Evolutionary conservation across 768 basidiomycete genomes (phyloP).

Genomic region (Tylopilus felleus): DNA sequence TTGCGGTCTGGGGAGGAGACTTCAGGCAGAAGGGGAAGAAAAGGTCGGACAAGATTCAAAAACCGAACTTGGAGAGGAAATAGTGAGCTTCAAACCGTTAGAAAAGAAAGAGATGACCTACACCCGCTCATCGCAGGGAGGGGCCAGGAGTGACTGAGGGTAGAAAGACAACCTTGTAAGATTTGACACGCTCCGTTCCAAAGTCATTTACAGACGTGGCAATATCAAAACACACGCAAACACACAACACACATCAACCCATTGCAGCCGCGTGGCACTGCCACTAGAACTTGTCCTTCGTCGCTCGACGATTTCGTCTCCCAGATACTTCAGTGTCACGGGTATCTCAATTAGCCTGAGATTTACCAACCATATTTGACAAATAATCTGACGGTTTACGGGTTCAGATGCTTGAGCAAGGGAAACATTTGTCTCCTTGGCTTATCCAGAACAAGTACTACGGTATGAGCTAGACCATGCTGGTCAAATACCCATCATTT

Average conservation of each 20-base stretch:
- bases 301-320: too few relatives aligned
- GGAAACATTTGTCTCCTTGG: too few relatives aligned
- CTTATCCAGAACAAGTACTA: too few relatives aligned
- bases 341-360: too few relatives aligned
- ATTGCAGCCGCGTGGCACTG: too few relatives aligned
- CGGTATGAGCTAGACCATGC: too few relatives aligned
- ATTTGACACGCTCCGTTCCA: constrained; percentile 15
- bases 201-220: constrained; percentile 28
- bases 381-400: too few relatives aligned
- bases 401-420: too few relatives aligned
- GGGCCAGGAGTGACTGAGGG: constrained; percentile 22
- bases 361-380: too few relatives aligned
- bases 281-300: too few relatives aligned
- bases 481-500: neutral
- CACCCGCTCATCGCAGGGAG: constrained; percentile 71
- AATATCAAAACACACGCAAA: constrained; percentile 29
- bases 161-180: constrained; percentile 19
- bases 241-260: constrained; percentile 13
- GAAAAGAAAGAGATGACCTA: constrained; percentile 37
- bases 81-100: neutral
- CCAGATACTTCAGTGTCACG: too few relatives aligned
- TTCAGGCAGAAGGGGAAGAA: constrained; percentile 94
- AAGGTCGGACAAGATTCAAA: constrained; percentile 96
- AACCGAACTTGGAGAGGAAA: constrained; percentile 64
- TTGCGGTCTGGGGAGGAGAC: constrained; percentile 98